Base-by-base conservation (phyloP, 768 basidiomycete genomes). In the Leccinellum albellum region DNA sequence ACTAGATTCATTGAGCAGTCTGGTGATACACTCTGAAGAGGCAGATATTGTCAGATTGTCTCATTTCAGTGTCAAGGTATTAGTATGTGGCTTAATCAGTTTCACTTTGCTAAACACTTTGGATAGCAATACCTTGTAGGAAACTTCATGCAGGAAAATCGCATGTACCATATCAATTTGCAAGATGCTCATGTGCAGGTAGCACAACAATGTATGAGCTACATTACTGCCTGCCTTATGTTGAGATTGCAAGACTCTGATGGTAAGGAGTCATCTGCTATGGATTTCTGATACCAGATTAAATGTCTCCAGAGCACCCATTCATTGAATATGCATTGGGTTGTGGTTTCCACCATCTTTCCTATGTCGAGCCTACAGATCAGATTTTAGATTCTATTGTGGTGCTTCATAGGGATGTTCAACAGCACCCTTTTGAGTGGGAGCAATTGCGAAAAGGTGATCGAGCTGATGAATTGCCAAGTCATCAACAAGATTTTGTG, bases 401-500 rank as follows among this genome's bases (percentile, higher is more conserved):
- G 44, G 44, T 0, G 1, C 23, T 45, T 45, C 40, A 40, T 10
- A 40, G n/a, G 40, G n/a, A 40, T n/a, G 6, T 20, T 12, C 10
- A 40, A 40, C n/a, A 14, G 2, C 14, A 45, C 21, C 23, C 44
- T 15, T 45, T 1, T 6, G 6, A 45, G 23, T 45, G 44, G 44
- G 44, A 45, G 23, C 21, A 0, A 23, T 21, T 45, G 21, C 44
- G 8, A 37, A 1, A 9, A 9, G 3, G 8, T 37, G 4, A 0
- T 8, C 0, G 17, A 37, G 2, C 2, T 1, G 1, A 37, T n/a
- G 0, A 0, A 0, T 7, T 45, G 1, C 44, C 44, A 45, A 23
- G 23, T 13, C 7, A 2, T 13, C 6, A 24, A 9, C 21, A 45
- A 8, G 14, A 24, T 10, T 4, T 45, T 45, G 44, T 45, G 44